Conservation (phyloP, 345 rosid genomes). For the Capsella bursapastoris region DNA sequence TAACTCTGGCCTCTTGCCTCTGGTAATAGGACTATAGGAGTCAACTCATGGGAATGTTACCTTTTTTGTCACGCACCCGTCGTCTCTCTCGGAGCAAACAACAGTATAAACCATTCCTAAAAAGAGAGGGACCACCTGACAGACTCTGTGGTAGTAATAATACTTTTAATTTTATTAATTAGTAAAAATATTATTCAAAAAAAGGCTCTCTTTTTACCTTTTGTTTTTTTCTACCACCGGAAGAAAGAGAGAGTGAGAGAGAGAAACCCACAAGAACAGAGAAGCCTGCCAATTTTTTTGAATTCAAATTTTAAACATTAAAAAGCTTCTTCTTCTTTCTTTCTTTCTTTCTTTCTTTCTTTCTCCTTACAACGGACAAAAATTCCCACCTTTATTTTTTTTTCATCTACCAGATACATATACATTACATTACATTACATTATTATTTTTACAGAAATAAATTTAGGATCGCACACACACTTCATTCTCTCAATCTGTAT, state of each 20-base stretch:
- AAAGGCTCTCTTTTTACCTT: background rate
- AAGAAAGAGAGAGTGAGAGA: slow-evolving; percentile 13
- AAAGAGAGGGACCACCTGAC: too few relatives aligned
- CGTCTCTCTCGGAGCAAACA: too few relatives aligned
- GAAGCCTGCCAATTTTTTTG: slow-evolving; percentile 25
- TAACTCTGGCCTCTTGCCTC: too few relatives aligned
- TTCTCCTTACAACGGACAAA: slow-evolving; percentile 43
- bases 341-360: background rate
- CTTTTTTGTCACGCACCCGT: too few relatives aligned
- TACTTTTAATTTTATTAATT: background rate
- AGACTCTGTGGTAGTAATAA: background rate
- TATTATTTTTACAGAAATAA: background rate
- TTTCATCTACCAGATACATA: background rate
- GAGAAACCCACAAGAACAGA: background rate
- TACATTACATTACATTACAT: too few relatives aligned
- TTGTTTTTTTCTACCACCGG: background rate
- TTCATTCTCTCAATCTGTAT: slow-evolving; percentile 16
- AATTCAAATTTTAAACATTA: slow-evolving; percentile 45
- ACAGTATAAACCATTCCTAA: too few relatives aligned
- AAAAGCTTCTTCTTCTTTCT: slow-evolving; percentile 6
- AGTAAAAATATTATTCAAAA: background rate
- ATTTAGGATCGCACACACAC: background rate
- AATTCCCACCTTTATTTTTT: background rate
- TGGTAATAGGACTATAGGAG: too few relatives aligned
- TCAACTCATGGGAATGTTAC: too few relatives aligned